These are phyloP conservation scores for Emmonsiellopsis sp. DNA, from an alignment of 2,329 filamentous ascomycete species.

Conservation along the genomic window DNA sequence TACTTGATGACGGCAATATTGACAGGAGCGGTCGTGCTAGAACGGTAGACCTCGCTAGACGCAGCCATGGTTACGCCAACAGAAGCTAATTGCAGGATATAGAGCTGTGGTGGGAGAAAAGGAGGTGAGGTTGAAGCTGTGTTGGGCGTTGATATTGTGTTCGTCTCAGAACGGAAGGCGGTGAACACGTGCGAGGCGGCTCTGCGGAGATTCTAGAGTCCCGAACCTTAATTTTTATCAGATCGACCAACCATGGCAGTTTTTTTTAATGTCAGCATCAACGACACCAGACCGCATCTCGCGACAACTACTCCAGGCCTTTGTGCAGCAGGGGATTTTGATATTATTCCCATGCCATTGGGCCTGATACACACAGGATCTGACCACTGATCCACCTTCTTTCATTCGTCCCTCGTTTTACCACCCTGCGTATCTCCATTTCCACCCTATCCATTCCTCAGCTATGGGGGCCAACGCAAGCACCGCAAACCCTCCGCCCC, in stretches of 20 bases:
- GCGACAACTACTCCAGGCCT: background rate
- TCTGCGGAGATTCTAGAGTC: background rate
- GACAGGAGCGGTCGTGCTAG: conserved; percentile 92
- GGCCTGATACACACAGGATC: background rate
- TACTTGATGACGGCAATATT: conserved; percentile 98
- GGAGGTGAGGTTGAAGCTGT: background rate
- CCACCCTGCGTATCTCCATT: background rate
- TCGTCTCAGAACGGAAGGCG: background rate
- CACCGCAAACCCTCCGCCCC: conserved; percentile 12
- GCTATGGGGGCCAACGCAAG: conserved; percentile 31
- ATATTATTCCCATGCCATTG: background rate
- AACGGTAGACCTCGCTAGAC: conserved; percentile 59
- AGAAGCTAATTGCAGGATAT: background rate
- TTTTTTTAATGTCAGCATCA: background rate
- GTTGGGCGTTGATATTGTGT: background rate
- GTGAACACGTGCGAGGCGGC: background rate
- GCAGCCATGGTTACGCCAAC: conserved; percentile 18
- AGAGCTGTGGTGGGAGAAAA: background rate
- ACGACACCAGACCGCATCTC: background rate
- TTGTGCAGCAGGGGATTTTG: background rate
- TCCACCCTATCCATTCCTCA: conserved; percentile 5
- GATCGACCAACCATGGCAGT: background rate
- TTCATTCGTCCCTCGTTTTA: conserved; percentile 4
- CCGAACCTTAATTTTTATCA: conserved; percentile 2
- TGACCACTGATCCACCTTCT: conserved; percentile 1